Conservation (phyloP, 2,329 filamentous ascomycete species). For the Hawksworthiomyces lignivorus region DNA sequence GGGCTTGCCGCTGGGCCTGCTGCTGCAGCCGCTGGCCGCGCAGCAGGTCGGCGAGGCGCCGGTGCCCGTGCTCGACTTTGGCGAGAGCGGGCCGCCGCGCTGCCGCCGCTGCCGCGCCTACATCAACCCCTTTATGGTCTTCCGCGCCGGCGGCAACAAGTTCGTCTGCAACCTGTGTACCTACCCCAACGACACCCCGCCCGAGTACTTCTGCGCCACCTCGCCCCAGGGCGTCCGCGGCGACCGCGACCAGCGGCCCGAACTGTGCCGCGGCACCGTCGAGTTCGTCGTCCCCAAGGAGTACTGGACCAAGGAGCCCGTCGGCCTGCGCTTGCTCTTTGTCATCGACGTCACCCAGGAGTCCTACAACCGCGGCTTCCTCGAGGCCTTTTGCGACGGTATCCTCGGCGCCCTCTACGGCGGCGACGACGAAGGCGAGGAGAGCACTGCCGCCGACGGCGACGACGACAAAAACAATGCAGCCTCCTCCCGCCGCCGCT, state of each 20-base stretch:
- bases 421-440: slow-evolving; percentile 44
- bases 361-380: slow-evolving; percentile 79
- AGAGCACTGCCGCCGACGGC: slow-evolving; percentile 48
- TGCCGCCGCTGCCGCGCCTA: slow-evolving; percentile 91
- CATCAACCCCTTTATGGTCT: slow-evolving; percentile 99
- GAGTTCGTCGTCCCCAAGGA: slow-evolving; percentile 97
- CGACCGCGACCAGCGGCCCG: slow-evolving; percentile 81
- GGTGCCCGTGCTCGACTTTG: slow-evolving; percentile 91
- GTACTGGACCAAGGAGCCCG: slow-evolving; percentile 94
- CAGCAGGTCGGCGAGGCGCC: slow-evolving; percentile 77
- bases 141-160: slow-evolving; percentile 87
- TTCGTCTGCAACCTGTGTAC: slow-evolving; percentile 98
- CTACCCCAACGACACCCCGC: slow-evolving; percentile 86
- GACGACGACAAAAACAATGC: slow-evolving; percentile 43
- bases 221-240: slow-evolving; percentile 80
- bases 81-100: slow-evolving; percentile 79
- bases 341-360: slow-evolving; percentile 91
- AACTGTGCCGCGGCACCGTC: slow-evolving; percentile 84
- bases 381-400: slow-evolving; percentile 85
- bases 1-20: slow-evolving; percentile 74
- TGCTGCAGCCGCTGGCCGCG: slow-evolving; percentile 80
- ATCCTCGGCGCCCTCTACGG: slow-evolving; percentile 81
- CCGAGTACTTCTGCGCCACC: slow-evolving; percentile 89
- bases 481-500: slow-evolving; percentile 45
- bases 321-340: slow-evolving; percentile 82